Base-by-base conservation (phyloP, 805 yeast species). In the Pichia rugopelliculosa region DNA sequence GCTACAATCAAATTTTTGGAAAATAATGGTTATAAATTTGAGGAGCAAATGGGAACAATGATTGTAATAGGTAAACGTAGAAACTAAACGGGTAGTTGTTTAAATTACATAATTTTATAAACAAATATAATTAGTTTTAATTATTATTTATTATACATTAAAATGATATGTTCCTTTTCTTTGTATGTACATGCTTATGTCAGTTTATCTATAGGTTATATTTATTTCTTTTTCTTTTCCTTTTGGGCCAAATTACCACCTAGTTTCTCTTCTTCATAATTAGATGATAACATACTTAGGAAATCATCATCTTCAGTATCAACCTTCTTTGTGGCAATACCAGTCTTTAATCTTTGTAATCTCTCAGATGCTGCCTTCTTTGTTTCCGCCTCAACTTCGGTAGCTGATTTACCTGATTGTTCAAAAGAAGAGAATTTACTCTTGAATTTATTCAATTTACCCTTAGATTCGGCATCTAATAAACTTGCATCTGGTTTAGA, bases 401-500 rank as follows among this genome's bases (percentile, higher is more conserved):
- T 58, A 12, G 58, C 63, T 4, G 65, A 58, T 55, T 66, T 60
- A 51, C 67, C 67, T 24, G 65, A 59, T 37, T 60, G 59, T 45
- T 71, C 69, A 47, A 77, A 80, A 17, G 72, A 68, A 2, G 83
- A 67, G 60, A 75, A 86, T 63, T 75, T 84, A 64, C 78, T 77
- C 64, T 79, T 84, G 73, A 85, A 86, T 64, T 77, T 82, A 65
- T 76, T 80, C 59, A 90, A 69, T 65, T 82, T 83, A 57, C 95
- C 96, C 45, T 87, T 82, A 13, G 93, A 86, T 63, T 80, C 86
- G n/a, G 86, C 83, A 65, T 87, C 95, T 33, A 79, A 74, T 40
- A 82, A 76, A 44, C 77, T 77, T 57, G 87, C 71, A 64, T 88
- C 93, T 21, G 85, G 78, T 67, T 90, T 80, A 53, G 85, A 77